These are phyloP conservation scores for Myriangium duriaei DNA, from an alignment of 2,329 filamentous ascomycete species.

Conservation along the genomic window DNA sequence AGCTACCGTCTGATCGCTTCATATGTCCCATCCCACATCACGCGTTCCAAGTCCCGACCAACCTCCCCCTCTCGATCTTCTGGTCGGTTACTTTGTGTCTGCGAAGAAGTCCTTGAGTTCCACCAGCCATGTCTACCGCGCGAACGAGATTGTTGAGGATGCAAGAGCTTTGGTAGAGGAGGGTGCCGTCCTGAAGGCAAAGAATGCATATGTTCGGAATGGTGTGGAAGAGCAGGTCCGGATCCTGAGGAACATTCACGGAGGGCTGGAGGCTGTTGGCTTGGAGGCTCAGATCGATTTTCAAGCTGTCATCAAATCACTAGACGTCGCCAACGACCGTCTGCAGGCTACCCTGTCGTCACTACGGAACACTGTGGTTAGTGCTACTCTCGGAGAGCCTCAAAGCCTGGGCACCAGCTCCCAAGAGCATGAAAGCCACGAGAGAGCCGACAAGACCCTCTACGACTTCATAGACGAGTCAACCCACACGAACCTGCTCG, in stretches of 20 bases:
- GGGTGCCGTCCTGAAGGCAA: constrained; percentile 54
- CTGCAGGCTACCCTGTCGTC: constrained; percentile 55
- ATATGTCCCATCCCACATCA: constrained; percentile 22
- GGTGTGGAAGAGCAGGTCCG: constrained; percentile 33
- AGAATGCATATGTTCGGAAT: constrained; percentile 31
- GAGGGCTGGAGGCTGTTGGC: constrained; percentile 31
- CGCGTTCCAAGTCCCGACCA: constrained; percentile 29
- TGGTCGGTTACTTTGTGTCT: constrained; percentile 73
- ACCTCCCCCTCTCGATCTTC: constrained; percentile 50
- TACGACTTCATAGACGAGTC: constrained; percentile 67
- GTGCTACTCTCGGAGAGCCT: constrained; percentile 49
- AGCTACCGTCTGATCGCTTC: not conserved
- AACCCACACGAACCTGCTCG: constrained; percentile 52
- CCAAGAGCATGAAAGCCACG: constrained; percentile 14
- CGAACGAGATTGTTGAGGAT: constrained; percentile 70
- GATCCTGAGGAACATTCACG: constrained; percentile 30
- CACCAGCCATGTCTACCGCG: constrained; percentile 63
- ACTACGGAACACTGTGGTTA: constrained; percentile 51
- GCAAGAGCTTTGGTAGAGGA: constrained; percentile 69
- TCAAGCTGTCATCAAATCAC: constrained; percentile 45
- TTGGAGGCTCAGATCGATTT: constrained; percentile 32
- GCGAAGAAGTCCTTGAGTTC: constrained; percentile 80
- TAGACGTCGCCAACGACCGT: constrained; percentile 54
- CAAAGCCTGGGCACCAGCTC: constrained; percentile 10
- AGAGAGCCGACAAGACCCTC: constrained; percentile 42